Base-by-base conservation (phyloP, 495 filamentous ascomycete genomes). In the Penicillium silybi region DNA sequence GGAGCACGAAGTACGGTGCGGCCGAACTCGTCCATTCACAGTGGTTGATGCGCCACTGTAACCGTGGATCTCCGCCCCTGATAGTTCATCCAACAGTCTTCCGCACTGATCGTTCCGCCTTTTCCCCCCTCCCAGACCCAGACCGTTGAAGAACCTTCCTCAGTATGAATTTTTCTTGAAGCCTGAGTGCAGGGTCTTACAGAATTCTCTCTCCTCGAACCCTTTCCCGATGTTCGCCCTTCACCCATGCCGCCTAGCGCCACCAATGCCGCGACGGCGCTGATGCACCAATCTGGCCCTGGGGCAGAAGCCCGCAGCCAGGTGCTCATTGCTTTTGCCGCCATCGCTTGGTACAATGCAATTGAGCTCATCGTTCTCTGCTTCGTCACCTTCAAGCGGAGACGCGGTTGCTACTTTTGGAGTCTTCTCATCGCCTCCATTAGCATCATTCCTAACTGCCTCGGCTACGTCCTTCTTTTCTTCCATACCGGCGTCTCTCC, bases 321-420 rank as follows among this genome's bases (percentile, higher is more conserved):
- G 8, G 29, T 70, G 2, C 61, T 71, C 16, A 59, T 64, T 8
- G 65, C 61, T 7, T 72, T 77, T 45, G 58, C 68, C 1, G 69
- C 59, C 1, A 63, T 79, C 38, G 72, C 72, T 20, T 74, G 71
- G 65, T 79, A 78, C 53, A 79, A 79, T 46, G 63, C 72, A 40
- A 57, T 74, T 22, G 77, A 80, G 52, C 62, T 80, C 4, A 54
- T 77, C 9, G 26, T 75, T 6, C 69, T 78, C 35, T 72, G 74
- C 39, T 67, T 80, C 34, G 49, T 70, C 27, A 74, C 76, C 7
- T 80, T 80, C 56, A 76, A 70, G 43, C 68, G 71, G 35, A 67
- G 66, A 43, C 66, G 64, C 3, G 73, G 77, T 7, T 63, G 67
- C 16, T 80, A 80, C 55, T 80, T 80, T 63, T 80, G 76, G 75